These are phyloP conservation scores for Aspergillus sergii DNA, from an alignment of 2,329 filamentous ascomycete genomes.

Conservation along the genomic window DNA sequence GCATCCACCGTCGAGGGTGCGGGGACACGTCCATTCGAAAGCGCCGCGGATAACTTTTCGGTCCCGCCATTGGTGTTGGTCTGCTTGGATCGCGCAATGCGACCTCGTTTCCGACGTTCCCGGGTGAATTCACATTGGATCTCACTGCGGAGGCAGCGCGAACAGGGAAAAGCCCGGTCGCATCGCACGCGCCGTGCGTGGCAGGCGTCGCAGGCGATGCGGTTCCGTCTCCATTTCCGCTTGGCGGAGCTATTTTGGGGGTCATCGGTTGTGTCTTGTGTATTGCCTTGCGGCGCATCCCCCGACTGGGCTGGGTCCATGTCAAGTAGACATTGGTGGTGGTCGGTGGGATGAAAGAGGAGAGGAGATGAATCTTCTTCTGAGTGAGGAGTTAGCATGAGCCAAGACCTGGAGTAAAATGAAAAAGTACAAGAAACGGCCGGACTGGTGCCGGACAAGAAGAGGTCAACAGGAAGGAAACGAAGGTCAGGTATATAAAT, in stretches of 20 bases:
- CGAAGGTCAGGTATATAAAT: not conserved
- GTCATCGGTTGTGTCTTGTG: conserved; percentile 18
- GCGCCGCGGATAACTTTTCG: conserved; percentile 8
- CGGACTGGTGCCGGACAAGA: not conserved
- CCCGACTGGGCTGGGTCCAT: conserved; percentile 36
- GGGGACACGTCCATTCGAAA: conserved; percentile 2
- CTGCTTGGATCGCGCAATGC: conserved; percentile 73
- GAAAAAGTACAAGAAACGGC: not conserved
- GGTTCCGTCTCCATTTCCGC: conserved; percentile 41
- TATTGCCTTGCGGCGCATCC: conserved; percentile 24
- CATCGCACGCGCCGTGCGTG: conserved; percentile 93
- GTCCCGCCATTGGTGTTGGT: conserved; percentile 45
- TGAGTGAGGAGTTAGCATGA: not conserved
- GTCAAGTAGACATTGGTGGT: conserved; percentile 30
- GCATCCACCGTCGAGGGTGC: conserved; percentile 8
- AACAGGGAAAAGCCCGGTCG: conserved; percentile 87
- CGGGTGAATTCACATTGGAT: conserved; percentile 79
- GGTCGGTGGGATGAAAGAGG: not conserved
- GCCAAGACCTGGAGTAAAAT: not conserved
- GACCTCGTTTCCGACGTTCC: conserved; percentile 90
- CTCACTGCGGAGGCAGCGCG: conserved; percentile 80
- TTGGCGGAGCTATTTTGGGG: conserved; percentile 27
- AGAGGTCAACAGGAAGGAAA: too few species aligned
- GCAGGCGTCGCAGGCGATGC: conserved; percentile 83
- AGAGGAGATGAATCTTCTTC: not conserved